Base-by-base conservation (phyloP, 2,329 filamentous ascomycete genomes). In the Corynespora cassiicola region DNA sequence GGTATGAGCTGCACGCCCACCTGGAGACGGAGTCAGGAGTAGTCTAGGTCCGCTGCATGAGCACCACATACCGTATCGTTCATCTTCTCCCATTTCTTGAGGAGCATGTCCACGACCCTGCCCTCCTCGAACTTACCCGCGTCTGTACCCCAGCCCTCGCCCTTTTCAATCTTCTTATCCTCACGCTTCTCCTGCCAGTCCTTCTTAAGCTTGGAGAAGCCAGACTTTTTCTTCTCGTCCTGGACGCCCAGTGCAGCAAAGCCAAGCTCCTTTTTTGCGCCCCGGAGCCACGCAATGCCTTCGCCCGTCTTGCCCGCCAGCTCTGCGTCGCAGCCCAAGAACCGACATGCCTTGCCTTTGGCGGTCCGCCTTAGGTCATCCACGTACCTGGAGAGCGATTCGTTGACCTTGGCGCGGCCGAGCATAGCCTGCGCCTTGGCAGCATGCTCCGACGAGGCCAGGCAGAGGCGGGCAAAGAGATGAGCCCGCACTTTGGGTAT, bases 291-390 rank as follows among this genome's bases (percentile, higher is more conserved):
- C 1, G 88, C 90, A 41, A 99, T 88, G 0, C 82, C 94, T 34
- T 86, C 86, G 1, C 91, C 94, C 1, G 86, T 87, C 67, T 92
- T 85, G 0, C 87, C 89, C 1, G 83, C 82, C 8, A 90, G 65
- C 59, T 99, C 94, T 2, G 91, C 87, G 63, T 96, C 90, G 32
- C 97, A 86, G 1, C 85, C 94, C 39, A 96, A 85, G 63, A 97
- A 96, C 2, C 94, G 80, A 59, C 90, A 95, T 0, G 91, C 90
- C 52, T 90, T 90, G 15, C 88, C 92, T 35, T 88, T 81, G 26
- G 88, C 84, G 1, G 88, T 88, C 33, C 83, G 78, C 11, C 84
- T 77, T 14, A 97, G 68, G 50, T 94, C 87, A 14, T 87, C 84
- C 1, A 88, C 75, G 57, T 97, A 97, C 30, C 78, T 81, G 1